phyloP scores from a whole-genome alignment of 2,329 filamentous ascomycete genomes.

The Aspergillus calidoustus region DNA sequence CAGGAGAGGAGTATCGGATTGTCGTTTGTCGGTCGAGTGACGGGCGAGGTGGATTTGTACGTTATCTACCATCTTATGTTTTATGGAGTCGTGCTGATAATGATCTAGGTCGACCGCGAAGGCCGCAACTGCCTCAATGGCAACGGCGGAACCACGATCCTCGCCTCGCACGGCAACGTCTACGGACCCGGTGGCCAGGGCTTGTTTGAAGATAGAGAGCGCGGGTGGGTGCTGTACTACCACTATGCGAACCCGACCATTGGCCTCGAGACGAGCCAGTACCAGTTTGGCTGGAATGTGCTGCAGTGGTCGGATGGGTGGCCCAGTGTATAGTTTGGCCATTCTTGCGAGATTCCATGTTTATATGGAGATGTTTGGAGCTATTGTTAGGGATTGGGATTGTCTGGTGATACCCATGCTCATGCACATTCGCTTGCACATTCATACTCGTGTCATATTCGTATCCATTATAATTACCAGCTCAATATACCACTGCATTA shows the following conservation, averaged over 20 bases:
- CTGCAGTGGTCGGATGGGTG: constrained; percentile 50
- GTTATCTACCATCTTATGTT: background rate
- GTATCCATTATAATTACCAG: background rate
- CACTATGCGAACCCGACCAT: constrained; percentile 62
- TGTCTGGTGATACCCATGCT: background rate
- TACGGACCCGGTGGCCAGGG: constrained; percentile 69
- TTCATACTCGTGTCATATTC: background rate
- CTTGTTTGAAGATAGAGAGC: constrained; percentile 35
- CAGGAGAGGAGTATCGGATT: constrained; percentile 67
- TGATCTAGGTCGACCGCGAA: constrained; percentile 52
- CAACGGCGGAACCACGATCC: constrained; percentile 64
- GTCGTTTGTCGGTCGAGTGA: constrained; percentile 63
- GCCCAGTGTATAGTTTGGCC: constrained; percentile 34
- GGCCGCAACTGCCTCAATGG: constrained; percentile 56
- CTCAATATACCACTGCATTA: background rate
- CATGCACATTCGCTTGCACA: background rate
- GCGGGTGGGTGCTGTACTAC: constrained; percentile 65
- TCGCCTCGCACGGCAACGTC: constrained; percentile 62
- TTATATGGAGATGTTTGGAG: background rate
- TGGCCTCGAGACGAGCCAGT: constrained; percentile 52
- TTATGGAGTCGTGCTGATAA: too few species aligned
- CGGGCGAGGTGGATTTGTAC: constrained; percentile 35
- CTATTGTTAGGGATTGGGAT: background rate
- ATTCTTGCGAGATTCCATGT: background rate
- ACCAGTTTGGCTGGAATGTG: constrained; percentile 54